phyloP scores from a whole-genome alignment of 148 eudicot genomes.

The Arctostaphylos glauca region DNA sequence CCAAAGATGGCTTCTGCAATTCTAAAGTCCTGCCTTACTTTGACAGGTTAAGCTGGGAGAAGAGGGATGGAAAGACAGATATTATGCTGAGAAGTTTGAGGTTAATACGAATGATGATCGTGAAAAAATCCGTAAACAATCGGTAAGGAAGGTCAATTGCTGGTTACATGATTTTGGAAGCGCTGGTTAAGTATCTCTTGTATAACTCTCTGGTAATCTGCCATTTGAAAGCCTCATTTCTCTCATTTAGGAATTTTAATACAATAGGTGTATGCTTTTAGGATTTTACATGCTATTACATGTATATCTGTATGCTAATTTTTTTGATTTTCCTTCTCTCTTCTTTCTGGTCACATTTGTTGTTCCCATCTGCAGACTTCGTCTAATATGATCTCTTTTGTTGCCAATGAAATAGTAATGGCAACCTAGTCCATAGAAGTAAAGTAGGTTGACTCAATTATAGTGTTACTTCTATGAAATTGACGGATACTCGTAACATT shows the following conservation, averaged over 20 bases:
- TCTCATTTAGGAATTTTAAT: neutral
- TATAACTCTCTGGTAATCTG: neutral
- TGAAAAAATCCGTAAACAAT: slow-evolving; percentile 22
- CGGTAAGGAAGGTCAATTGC: slow-evolving; percentile 17
- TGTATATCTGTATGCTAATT: neutral
- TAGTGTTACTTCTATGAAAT: neutral
- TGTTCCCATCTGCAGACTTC: neutral
- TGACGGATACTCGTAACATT: neutral
- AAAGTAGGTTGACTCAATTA: neutral
- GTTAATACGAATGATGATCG: slow-evolving; percentile 21
- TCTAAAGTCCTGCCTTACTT: neutral
- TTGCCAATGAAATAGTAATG: neutral
- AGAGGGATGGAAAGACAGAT: slow-evolving; percentile 40
- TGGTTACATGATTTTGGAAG: neutral
- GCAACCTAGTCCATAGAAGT: neutral
- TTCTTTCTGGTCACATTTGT: neutral
- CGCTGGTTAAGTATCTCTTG: neutral
- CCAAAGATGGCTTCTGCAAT: neutral
- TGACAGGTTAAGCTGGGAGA: slow-evolving; percentile 37
- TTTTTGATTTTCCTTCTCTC: neutral
- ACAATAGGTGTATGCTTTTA: neutral
- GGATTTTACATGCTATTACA: neutral
- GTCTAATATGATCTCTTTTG: neutral
- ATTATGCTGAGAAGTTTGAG: slow-evolving; percentile 31
- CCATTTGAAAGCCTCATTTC: neutral